Conservation (phyloP, 2,329 filamentous ascomycete species). For the Diaporthe citriasiana region DNA sequence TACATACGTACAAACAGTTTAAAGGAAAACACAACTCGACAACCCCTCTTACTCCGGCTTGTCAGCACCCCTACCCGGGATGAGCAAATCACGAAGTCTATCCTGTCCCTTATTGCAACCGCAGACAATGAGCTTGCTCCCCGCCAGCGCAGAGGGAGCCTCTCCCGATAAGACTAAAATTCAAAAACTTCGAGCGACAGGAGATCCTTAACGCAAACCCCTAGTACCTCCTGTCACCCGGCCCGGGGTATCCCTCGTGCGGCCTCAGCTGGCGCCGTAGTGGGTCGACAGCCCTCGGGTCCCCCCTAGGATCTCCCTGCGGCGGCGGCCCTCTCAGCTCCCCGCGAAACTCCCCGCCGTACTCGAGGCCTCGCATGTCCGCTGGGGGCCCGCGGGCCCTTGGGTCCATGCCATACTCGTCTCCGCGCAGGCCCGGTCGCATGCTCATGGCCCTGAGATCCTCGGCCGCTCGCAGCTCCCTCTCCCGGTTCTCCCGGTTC, state of each 20-base stretch:
- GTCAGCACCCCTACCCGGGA: neutral
- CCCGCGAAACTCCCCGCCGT: constrained; percentile 35
- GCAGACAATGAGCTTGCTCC: neutral
- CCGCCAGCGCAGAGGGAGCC: neutral
- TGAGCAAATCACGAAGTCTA: neutral
- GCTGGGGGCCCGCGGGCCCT: constrained; percentile 26
- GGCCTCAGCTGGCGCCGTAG: constrained; percentile 38
- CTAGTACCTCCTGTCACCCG: constrained; percentile 40
- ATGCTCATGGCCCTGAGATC: constrained; percentile 39
- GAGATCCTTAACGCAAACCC: neutral
- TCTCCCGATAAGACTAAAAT: neutral
- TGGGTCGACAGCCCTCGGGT: constrained; percentile 34
- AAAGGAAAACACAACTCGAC: neutral
- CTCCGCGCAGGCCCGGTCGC: constrained; percentile 34
- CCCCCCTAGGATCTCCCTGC: constrained; percentile 6
- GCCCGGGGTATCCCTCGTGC: constrained; percentile 39
- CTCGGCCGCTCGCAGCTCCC: constrained; percentile 32
- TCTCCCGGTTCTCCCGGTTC: constrained; percentile 29
- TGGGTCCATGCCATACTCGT: constrained; percentile 35
- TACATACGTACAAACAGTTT: constrained; percentile 21
- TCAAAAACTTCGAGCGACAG: neutral
- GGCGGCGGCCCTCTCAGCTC: constrained; percentile 38
- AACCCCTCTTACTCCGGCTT: neutral
- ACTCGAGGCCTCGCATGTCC: constrained; percentile 26
- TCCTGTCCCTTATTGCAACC: neutral